A percentile compares a stretch with the other conserved stretches of the same genome.
Conservation (phyloP, 352 stramenopile genomes). For the Phytophthora citricola region DNA sequence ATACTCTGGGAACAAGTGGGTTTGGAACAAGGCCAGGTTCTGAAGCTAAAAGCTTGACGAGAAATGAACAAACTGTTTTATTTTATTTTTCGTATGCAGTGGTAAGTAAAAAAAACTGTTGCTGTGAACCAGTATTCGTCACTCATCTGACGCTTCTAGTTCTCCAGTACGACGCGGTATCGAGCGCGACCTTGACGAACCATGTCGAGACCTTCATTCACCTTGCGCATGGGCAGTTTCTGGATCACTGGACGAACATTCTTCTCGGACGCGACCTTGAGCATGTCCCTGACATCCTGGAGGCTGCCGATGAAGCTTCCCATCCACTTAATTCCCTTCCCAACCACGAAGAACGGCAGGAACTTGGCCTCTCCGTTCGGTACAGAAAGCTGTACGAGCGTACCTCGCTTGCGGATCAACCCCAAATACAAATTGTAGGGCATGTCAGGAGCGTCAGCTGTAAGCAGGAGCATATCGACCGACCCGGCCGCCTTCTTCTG, state of each 20-base stretch:
- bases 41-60: background rate
- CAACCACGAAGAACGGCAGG: too few species aligned
- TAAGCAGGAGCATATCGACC: too few species aligned
- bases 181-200: conserved; percentile 39
- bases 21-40: conserved; percentile 79
- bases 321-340: background rate
- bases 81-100: too few species aligned
- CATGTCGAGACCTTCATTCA: conserved; percentile 45
- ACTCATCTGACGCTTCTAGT: background rate
- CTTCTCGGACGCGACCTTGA: background rate
- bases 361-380: too few species aligned
- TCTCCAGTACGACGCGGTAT: conserved; percentile 40
- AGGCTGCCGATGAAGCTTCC: conserved; percentile 46
- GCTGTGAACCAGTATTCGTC: too few species aligned
- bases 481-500: too few species aligned
- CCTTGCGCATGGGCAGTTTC: conserved; percentile 52
- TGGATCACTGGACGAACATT: conserved; percentile 62
- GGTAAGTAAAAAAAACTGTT: too few species aligned
- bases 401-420: too few species aligned
- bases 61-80: too few species aligned
- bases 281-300: conserved; percentile 29
- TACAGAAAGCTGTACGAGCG: too few species aligned
- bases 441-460: too few species aligned
- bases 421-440: too few species aligned
- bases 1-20: conserved; percentile 86